Evolutionary conservation across 805 yeast species (phyloP).

Genomic region (Teunomyces tritomae): DNA sequence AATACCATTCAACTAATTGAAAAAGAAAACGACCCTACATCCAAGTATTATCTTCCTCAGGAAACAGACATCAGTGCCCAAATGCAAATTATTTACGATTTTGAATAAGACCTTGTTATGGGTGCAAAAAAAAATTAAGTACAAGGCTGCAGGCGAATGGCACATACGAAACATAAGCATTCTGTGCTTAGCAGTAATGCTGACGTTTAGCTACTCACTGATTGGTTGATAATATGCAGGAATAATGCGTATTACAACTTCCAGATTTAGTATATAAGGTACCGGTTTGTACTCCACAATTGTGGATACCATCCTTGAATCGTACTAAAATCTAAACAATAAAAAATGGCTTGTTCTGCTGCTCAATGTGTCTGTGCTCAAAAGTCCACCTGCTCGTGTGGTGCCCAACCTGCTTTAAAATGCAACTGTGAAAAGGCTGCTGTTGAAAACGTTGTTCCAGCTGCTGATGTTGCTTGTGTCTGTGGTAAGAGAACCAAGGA

Average conservation of each 20-base stretch:
- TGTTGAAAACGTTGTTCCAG: constrained; percentile 48
- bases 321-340: not conserved
- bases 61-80: not conserved
- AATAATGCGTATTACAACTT: not conserved
- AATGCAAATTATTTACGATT: not conserved
- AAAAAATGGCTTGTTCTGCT: constrained; percentile 15
- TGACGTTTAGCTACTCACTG: not conserved
- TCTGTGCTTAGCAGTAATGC: not conserved
- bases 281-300: constrained; percentile 3
- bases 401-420: constrained; percentile 55
- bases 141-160: constrained; percentile 1
- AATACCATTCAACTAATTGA: not conserved
- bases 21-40: not conserved
- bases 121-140: not conserved
- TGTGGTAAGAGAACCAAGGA: constrained; percentile 57
- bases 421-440: constrained; percentile 55
- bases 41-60: not conserved
- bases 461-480: constrained; percentile 46
- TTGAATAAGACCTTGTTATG: not conserved
- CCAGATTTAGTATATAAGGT: constrained; percentile 2
- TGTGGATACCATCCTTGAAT: constrained; percentile 2
- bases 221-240: not conserved
- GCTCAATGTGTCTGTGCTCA: constrained; percentile 53
- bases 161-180: not conserved
- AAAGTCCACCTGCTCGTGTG: constrained; percentile 64